phyloP scores from a whole-genome alignment of 2,329 filamentous ascomycete species.

The Leptographium wingfieldii region DNA sequence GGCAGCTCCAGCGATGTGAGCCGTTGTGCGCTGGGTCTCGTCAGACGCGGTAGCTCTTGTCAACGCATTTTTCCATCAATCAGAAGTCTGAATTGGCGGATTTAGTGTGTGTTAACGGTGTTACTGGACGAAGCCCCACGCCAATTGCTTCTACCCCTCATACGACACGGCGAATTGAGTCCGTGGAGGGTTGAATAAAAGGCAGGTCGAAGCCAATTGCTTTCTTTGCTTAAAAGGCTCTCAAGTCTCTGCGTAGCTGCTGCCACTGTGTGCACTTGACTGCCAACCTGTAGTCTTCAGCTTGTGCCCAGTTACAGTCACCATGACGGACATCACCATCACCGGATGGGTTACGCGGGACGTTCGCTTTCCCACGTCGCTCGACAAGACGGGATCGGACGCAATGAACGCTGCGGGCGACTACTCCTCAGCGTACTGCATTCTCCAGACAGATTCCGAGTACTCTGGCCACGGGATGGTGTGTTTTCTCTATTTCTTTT shows the following conservation, averaged over 20 bases:
- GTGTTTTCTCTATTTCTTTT: background rate
- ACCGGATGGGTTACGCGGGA: slow-evolving; percentile 60
- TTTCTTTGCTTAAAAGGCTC: background rate
- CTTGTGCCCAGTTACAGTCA: background rate
- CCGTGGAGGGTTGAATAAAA: background rate
- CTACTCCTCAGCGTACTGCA: slow-evolving; percentile 91
- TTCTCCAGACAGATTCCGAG: slow-evolving; percentile 66
- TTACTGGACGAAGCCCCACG: background rate
- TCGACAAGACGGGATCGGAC: slow-evolving; percentile 93
- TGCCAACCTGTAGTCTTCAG: background rate
- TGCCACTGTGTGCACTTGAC: too few species aligned
- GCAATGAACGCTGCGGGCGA: slow-evolving; percentile 93
- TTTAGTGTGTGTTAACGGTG: background rate
- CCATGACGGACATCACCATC: slow-evolving; percentile 51
- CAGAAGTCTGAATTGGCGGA: slow-evolving; percentile 6
- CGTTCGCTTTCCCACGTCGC: slow-evolving; percentile 76
- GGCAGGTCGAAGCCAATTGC: background rate
- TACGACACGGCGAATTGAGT: background rate
- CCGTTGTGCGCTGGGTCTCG: too few species aligned
- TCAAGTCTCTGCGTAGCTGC: background rate
- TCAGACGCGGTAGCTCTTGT: background rate
- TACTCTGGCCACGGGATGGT: slow-evolving; percentile 71
- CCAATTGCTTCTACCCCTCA: background rate
- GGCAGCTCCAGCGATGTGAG: too few species aligned
- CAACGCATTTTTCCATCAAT: slow-evolving; percentile 20